These are phyloP conservation scores for Chaetomiaceae sp. DNA, from an alignment of 2,329 filamentous ascomycete species.

Conservation along the genomic window DNA sequence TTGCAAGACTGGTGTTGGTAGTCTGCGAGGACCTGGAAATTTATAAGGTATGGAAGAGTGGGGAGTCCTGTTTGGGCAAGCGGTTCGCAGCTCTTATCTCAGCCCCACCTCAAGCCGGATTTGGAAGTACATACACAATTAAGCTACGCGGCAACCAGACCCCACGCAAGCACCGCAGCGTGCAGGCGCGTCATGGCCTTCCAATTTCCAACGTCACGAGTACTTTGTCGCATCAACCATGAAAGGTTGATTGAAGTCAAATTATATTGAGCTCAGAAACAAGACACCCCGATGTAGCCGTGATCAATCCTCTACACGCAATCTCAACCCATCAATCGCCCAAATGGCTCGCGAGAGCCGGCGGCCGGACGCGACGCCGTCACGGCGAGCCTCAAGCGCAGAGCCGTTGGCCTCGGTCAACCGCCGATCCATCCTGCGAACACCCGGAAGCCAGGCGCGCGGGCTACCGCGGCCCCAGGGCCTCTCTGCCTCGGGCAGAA, in stretches of 20 bases:
- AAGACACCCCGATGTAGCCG: too few species aligned
- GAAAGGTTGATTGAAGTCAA: not conserved
- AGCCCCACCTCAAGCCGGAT: not conserved
- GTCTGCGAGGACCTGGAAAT: too few species aligned
- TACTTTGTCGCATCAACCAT: not conserved
- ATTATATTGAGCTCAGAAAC: too few species aligned
- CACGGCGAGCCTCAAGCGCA: constrained; percentile 31
- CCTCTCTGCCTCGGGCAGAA: constrained; percentile 44
- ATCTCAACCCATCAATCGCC: not conserved
- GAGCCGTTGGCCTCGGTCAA: constrained; percentile 37
- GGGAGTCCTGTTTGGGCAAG: not conserved
- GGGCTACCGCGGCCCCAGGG: constrained; percentile 36
- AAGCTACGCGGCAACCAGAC: too few species aligned
- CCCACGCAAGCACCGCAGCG: too few species aligned
- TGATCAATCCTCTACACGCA: too few species aligned
- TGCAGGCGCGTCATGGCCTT: not conserved
- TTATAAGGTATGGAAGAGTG: too few species aligned
- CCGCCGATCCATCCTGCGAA: constrained; percentile 37
- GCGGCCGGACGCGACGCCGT: constrained; percentile 29
- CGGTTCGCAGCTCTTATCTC: too few species aligned
- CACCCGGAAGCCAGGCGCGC: constrained; percentile 37
- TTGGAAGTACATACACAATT: not conserved
- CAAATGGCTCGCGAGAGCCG: constrained; percentile 25
- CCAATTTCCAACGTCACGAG: too few species aligned
- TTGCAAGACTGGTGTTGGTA: not conserved